Evolutionary conservation across 2,329 filamentous ascomycete genomes (phyloP).

Genomic region (Arthrobotrys sphaeroides): DNA sequence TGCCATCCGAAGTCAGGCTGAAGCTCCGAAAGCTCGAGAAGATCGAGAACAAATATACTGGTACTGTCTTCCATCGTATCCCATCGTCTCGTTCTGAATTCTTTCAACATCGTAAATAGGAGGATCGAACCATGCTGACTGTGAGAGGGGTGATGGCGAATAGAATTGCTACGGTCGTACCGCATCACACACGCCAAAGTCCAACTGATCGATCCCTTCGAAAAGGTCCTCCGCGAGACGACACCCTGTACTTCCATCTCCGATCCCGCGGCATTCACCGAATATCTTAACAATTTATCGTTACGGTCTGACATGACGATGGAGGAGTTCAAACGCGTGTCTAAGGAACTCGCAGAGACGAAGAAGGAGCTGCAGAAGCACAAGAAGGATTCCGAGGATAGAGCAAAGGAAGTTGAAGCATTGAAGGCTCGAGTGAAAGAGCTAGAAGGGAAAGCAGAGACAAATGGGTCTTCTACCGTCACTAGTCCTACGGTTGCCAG

Average conservation of each 20-base stretch:
- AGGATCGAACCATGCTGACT: background rate
- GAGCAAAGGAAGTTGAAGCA: constrained; percentile 71
- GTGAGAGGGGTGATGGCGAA: constrained; percentile 18
- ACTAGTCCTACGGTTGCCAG: constrained; percentile 46
- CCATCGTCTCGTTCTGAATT: background rate
- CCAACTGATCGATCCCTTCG: constrained; percentile 89
- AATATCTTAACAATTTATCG: constrained; percentile 88
- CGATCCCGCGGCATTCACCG: constrained; percentile 83
- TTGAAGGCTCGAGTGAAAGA: constrained; percentile 62
- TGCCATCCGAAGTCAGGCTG: constrained; percentile 77
- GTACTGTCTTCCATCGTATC: constrained; percentile 63
- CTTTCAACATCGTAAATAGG: background rate
- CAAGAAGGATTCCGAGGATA: constrained; percentile 69
- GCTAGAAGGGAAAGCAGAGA: constrained; percentile 43
- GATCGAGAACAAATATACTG: constrained; percentile 85
- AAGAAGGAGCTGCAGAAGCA: constrained; percentile 81
- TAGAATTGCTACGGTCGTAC: constrained; percentile 90
- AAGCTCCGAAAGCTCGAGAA: constrained; percentile 89
- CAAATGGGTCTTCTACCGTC: constrained; percentile 28
- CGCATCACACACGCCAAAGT: constrained; percentile 87
- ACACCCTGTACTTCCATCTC: constrained; percentile 88
- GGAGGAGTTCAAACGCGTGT: constrained; percentile 88
- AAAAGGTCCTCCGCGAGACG: constrained; percentile 87
- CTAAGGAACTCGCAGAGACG: constrained; percentile 79
- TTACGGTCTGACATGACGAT: constrained; percentile 90